Evolutionary conservation across 2,329 filamentous ascomycete species (phyloP), one percentile per base, ranked within the genome.

Genomic region (Aspergillus melleus): DNA sequence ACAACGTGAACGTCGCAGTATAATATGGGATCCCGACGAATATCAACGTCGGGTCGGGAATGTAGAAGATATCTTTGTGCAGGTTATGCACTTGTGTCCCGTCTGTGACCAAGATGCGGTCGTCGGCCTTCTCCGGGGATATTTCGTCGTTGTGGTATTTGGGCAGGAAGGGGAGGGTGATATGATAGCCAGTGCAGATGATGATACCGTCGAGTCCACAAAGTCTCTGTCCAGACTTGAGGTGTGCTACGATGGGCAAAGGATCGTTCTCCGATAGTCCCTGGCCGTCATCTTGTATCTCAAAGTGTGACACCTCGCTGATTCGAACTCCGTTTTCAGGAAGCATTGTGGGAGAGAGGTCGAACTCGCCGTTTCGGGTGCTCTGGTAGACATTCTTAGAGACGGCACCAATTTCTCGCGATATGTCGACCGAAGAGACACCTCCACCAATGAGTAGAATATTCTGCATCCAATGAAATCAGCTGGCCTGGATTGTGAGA

Each of bases 1-100:
- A 90, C 0, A 90, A 76, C 0, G 86, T 86, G 66, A 90, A 91
- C 0, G 88, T 90, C 0, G 87, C 86, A 0, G 85, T 85, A 66
- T 88, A 84, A 66, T 86, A 89, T 0, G 86, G 87, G 0, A 88
- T 83, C 0, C 88, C 88, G 19, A 90, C 77, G 62, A 90, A 90
- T 0, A 80, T 76, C 0, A 90, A 76, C 0, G 85, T 84, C 0
- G 88, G 86, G 61, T 90, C 87, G 0, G 82, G 81, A 49, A 90
- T 89, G 72, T 90, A 90, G 69, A 89, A 90, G 14, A 90, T 86
- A 68, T 91, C 88, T 59, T 85, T 85, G 76, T 90, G 85, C 1
- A 90, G 76, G 64, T 90, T 90, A 66, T 90, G 88, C 4, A 81
- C 77, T 69, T 86, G 84, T 12, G 80, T 81, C 2, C 88, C 88